Evolutionary conservation across 306 rosid species (phyloP).

Genomic region (Echinosophora koreensis): DNA sequence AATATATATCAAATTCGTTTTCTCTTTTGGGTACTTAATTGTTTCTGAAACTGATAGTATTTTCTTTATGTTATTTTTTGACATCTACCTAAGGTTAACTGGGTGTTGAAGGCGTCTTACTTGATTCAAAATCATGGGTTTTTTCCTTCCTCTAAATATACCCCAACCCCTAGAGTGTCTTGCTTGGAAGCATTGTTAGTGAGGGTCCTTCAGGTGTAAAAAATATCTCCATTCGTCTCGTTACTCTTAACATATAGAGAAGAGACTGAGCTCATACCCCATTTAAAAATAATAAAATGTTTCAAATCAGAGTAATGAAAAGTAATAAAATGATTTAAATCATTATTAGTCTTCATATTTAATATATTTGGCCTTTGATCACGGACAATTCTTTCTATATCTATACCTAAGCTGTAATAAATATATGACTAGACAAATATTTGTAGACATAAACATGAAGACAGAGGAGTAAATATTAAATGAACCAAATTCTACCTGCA

Average conservation of each 20-base stretch:
- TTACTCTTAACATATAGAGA: constrained; percentile 32
- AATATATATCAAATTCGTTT: background rate
- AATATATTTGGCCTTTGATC: constrained; percentile 27
- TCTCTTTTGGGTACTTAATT: background rate
- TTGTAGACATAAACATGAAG: constrained; percentile 42
- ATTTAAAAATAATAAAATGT: constrained; percentile 35
- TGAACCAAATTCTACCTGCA: background rate
- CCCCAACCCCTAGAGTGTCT: constrained; percentile 49
- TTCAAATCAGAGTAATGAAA: background rate
- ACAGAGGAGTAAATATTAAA: constrained; percentile 29
- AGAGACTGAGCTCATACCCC: constrained; percentile 13
- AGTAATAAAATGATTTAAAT: too few species aligned
- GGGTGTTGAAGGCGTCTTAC: constrained; percentile 17
- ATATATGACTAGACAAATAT: constrained; percentile 11
- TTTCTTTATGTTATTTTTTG: constrained; percentile 2
- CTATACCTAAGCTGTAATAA: constrained; percentile 38
- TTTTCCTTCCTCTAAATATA: constrained; percentile 53
- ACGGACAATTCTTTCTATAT: constrained; percentile 33
- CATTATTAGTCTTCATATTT: constrained; percentile 3
- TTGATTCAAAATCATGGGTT: constrained; percentile 49
- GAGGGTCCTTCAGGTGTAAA: constrained; percentile 55
- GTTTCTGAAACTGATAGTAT: too few species aligned
- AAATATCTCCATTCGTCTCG: constrained; percentile 41
- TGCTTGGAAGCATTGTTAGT: constrained; percentile 64
- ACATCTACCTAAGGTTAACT: constrained; percentile 7